Evolutionary conservation across 169 alveolate species (phyloP).

Genomic region (Eimeria praecox): DNA sequence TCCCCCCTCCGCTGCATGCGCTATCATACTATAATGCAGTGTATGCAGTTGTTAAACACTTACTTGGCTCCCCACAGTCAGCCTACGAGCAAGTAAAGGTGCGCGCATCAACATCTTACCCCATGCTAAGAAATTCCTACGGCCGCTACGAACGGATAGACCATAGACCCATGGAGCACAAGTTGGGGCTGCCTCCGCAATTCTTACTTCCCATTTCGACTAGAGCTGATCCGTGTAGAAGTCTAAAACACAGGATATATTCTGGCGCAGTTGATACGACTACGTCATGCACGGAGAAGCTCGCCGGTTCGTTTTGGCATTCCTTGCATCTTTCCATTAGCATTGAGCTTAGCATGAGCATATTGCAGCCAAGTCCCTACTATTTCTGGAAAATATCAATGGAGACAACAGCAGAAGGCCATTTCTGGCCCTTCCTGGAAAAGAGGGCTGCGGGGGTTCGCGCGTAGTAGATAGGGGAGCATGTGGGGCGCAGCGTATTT

Average conservation of each 20-base stretch:
- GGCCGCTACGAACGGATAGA: neutral
- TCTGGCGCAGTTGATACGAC: neutral
- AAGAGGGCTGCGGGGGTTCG: constrained; percentile 66
- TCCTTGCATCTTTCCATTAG: neutral
- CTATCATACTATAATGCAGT: too few species aligned
- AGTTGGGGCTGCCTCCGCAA: neutral
- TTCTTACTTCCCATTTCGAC: neutral
- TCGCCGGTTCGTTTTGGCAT: neutral
- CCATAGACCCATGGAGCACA: neutral
- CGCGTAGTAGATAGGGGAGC: constrained; percentile 42
- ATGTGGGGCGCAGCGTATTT: constrained; percentile 67
- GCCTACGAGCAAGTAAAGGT: too few species aligned
- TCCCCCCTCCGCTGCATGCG: neutral
- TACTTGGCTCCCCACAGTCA: too few species aligned
- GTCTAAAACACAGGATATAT: neutral
- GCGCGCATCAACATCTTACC: too few species aligned
- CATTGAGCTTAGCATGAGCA: neutral
- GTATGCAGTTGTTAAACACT: too few species aligned
- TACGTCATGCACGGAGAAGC: neutral
- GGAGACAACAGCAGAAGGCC: constrained; percentile 15
- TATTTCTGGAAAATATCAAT: neutral
- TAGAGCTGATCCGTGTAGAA: neutral
- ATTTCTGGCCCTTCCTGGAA: neutral
- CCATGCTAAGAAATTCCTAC: too few species aligned
- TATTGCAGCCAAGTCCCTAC: too few species aligned